Base-by-base conservation (phyloP, 2,329 filamentous ascomycete species). In the Dryadomyces quercivorus region DNA sequence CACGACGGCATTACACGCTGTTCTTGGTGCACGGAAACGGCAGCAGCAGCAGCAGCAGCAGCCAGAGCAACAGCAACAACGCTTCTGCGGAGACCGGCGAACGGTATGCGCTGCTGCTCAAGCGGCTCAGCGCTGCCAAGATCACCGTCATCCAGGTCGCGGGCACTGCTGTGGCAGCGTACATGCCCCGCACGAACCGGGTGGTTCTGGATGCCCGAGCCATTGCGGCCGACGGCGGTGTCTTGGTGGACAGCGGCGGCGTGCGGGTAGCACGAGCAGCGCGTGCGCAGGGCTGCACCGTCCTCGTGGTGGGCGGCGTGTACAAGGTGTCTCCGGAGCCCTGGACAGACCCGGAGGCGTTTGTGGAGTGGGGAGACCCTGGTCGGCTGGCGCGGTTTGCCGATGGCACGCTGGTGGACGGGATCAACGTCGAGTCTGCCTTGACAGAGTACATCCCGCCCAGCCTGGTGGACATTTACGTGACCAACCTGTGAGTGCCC, bases 111-210 rank as follows among this genome's bases (percentile, higher is more conserved):
- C 70, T 77, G 50, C 79, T 96, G 69, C 80, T 82, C 49, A 95
- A 93, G 69, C 84, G 89, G 50, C 76, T 97, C 57, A 82, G 80
- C 5, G 79, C 84, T 1, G 81, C 84, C 40, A 91, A 91, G 26
- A 86, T 94, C 54, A 85, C 82, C 1, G 86, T 95, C 45, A 86
- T 96, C 61, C 79, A 88, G 57, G 84, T 97, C 54, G 83, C 88
- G 46, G 91, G 95, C 68, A 85, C 84, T 8, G 87, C 89, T 10
- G 79, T 95, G 53, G 94, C 91, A 72, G 90, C 91, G 1, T 87
- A 97, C 63, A 97, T 98, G 88, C 87, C 91, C 9, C 83, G 86
- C 57, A 88, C 96, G 62, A 94, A 92, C 75, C 96, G 96, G 72
- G 92, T 98, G 58, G 87, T 98, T 50, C 75, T 98, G 7, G 85